Percentiles rank a stretch among this genome's conserved stretches.
These are phyloP conservation scores for Cyberlindnera japonica DNA, from an alignment of 805 yeast species.

Conservation along the genomic window DNA sequence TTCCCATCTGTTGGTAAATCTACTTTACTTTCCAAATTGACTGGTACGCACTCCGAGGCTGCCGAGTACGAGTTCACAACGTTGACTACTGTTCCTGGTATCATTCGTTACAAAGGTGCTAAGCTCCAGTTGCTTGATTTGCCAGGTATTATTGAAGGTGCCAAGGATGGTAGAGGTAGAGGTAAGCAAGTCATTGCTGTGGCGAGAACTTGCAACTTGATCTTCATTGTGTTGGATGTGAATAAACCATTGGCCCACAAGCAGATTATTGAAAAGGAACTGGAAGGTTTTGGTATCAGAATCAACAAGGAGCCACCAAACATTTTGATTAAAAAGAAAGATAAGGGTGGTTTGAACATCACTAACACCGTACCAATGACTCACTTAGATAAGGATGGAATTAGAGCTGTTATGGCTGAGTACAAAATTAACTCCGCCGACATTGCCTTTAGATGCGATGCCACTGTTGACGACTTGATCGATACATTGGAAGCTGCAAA, in stretches of 20 bases:
- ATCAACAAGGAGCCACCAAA: conserved; percentile 91
- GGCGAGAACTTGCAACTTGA: conserved; percentile 93
- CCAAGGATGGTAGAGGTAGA: conserved; percentile 88
- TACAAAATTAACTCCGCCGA: conserved; percentile 95
- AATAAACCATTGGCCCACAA: conserved; percentile 95
- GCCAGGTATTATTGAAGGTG: conserved; percentile 90
- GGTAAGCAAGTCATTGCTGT: conserved; percentile 98
- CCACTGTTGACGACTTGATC: conserved; percentile 93
- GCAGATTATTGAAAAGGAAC: conserved; percentile 86
- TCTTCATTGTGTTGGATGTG: conserved; percentile 92
- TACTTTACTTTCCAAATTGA: conserved; percentile 79
- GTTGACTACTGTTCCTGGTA: conserved; percentile 95
- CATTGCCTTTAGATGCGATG: conserved; percentile 94
- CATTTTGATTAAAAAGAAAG: conserved; percentile 86
- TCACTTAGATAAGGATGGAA: conserved; percentile 87
- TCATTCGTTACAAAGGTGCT: conserved; percentile 93
- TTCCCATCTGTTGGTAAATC: conserved; percentile 92
- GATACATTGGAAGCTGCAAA: conserved; percentile 89
- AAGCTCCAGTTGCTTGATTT: conserved; percentile 93
- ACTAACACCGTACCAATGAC: conserved; percentile 93
- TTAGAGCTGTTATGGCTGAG: conserved; percentile 93
- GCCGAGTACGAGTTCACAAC: conserved; percentile 98
- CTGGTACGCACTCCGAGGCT: conserved; percentile 97
- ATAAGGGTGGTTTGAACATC: conserved; percentile 91
- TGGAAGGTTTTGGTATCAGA: conserved; percentile 97